phyloP scores from a whole-genome alignment of 495 filamentous ascomycete species.

The Echria macrotheca region DNA sequence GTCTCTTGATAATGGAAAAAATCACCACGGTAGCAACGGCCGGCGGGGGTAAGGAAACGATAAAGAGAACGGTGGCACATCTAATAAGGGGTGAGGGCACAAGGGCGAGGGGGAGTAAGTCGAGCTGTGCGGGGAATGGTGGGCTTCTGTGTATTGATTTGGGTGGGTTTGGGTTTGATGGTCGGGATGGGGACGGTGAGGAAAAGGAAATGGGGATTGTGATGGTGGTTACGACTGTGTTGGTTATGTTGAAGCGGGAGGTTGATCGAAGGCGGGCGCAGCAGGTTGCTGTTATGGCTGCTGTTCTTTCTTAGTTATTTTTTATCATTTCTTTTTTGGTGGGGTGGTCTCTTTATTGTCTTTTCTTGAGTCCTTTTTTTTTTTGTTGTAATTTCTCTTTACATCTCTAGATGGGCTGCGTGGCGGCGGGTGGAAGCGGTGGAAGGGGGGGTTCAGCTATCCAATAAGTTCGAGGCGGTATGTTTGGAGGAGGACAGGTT shows the following conservation, averaged over 20 bases:
- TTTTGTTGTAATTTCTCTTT: not conserved
- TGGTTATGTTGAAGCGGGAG: conserved; percentile 56
- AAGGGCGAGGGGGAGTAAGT: conserved; percentile 40
- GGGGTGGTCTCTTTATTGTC: too few relatives aligned
- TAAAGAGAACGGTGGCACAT: conserved; percentile 43
- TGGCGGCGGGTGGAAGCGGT: too few relatives aligned
- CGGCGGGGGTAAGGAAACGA: too few relatives aligned
- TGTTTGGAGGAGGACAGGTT: too few relatives aligned
- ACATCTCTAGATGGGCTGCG: not conserved
- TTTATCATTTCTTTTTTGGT: too few relatives aligned
- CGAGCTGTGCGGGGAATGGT: conserved; percentile 48
- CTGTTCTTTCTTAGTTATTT: not conserved
- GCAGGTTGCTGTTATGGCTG: conserved; percentile 24
- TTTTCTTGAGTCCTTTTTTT: too few relatives aligned
- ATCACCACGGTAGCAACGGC: too few relatives aligned
- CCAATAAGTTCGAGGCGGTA: too few relatives aligned
- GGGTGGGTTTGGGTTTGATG: not conserved
- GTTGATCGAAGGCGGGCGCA: conserved; percentile 32
- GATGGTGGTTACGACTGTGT: conserved; percentile 46
- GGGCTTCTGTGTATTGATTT: conserved; percentile 43
- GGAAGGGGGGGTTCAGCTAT: too few relatives aligned
- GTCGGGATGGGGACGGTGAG: conserved; percentile 14
- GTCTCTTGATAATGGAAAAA: too few relatives aligned
- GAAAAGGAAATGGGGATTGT: conserved; percentile 33
- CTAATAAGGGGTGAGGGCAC: conserved; percentile 39